These are phyloP conservation scores for Botrytis sinoallii DNA, from an alignment of 2,329 filamentous ascomycete genomes.

Conservation along the genomic window DNA sequence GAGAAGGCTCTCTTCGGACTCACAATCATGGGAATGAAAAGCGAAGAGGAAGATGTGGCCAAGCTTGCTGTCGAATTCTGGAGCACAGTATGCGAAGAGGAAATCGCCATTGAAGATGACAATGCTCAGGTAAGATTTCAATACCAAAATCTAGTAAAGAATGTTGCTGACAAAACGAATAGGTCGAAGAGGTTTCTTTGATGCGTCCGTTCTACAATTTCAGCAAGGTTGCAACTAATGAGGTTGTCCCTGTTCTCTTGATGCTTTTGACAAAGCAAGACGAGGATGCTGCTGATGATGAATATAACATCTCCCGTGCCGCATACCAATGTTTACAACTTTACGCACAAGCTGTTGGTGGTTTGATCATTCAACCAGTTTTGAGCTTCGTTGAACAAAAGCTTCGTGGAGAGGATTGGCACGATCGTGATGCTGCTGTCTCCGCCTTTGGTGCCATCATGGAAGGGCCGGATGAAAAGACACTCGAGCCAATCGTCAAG, in stretches of 20 bases:
- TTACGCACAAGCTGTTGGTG: constrained; percentile 87
- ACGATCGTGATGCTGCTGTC: constrained; percentile 89
- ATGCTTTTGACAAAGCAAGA: constrained; percentile 93
- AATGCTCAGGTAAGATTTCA: constrained; percentile 66
- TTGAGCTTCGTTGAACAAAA: constrained; percentile 89
- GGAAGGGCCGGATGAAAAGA: constrained; percentile 93
- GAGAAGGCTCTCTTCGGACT: constrained; percentile 98
- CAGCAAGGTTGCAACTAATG: constrained; percentile 83
- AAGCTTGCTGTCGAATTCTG: constrained; percentile 99
- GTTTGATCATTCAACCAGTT: constrained; percentile 79
- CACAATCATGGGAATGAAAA: constrained; percentile 98
- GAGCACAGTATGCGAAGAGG: constrained; percentile 99
- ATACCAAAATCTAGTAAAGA: no score
- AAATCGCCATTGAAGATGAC: constrained; percentile 96
- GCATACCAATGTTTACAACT: constrained; percentile 96
- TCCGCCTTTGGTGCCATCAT: constrained; percentile 98
- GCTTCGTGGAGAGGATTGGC: constrained; percentile 89
- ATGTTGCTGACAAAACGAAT: not conserved
- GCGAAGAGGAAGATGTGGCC: constrained; percentile 92
- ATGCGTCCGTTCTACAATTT: constrained; percentile 95
- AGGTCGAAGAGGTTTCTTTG: constrained; percentile 43
- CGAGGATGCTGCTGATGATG: constrained; percentile 92
- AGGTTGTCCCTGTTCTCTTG: constrained; percentile 90
- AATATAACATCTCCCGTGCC: constrained; percentile 94
- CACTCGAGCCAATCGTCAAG: constrained; percentile 90